Base-by-base conservation (phyloP, 2,329 filamentous ascomycete genomes). In the Penicillium psychrosexuale region DNA sequence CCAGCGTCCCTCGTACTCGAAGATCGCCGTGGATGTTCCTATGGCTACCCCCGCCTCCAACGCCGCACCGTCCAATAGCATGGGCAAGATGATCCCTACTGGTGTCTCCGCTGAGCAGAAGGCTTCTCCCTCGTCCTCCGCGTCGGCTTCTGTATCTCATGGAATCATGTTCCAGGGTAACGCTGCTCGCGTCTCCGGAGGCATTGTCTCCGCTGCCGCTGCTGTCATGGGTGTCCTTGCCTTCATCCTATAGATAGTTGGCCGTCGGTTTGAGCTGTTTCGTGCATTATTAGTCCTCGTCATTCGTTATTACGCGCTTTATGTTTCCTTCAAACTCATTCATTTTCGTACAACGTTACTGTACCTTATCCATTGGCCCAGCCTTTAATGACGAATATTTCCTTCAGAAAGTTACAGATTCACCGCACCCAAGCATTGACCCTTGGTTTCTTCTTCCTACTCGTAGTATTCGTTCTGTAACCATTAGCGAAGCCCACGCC, bases 81-180 rank as follows among this genome's bases (percentile, higher is more conserved):
- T 36, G 15, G 52, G 47, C 12, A 31, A 44, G 12, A 44, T 38
- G 31, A 19, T 78, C 17, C 79, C 79, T 28, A 72, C 70, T 43
- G 78, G 79, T 50, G 77, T 75, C n/a, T 24, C 13, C 6, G 36
- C 37, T 22, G 12, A 47, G 24, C n/a, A 49, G 3, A 22, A 30
- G 3, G 72, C 30, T 75, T 75, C 8, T 65, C 72, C 22, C 62
- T 75, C 52, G 66, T 72, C 44, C 68, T 75, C 36, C 65, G 77
- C 61, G 66, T 78, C 62, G 55, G 38, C 56, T 2, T 68, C 36
- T 58, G 66, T 28, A 8, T 64, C 58, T 5, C 45, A 50, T 47
- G 58, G 46, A 6, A 15, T 49, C 11, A 52, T 67, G 54, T 72
- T 71, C 57, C 56, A 57, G 1, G 69, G 69, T 22, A 60, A 47